Evolutionary conservation across 192 early-diverging fungal species (phyloP).

Genomic region (Umbelopsis sp.): DNA sequence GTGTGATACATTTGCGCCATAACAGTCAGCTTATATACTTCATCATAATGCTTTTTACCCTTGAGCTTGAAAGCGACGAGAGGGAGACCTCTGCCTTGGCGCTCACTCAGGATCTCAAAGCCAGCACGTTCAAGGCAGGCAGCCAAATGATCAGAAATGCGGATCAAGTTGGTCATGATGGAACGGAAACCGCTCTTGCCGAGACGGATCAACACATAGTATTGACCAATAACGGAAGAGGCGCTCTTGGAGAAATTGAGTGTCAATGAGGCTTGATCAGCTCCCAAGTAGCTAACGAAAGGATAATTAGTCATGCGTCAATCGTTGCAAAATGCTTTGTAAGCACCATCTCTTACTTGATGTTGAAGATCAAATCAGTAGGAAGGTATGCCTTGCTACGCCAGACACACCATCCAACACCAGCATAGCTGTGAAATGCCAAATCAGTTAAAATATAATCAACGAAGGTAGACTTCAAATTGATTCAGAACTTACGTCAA

Average conservation of each 20-base stretch:
- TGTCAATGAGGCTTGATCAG: slow-evolving; percentile 59
- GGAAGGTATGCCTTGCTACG: slow-evolving; percentile 67
- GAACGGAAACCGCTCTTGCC: slow-evolving; percentile 67
- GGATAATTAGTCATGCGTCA: neutral
- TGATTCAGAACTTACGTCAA: slow-evolving; percentile 40
- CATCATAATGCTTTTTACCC: slow-evolving; percentile 30
- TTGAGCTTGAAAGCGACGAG: slow-evolving; percentile 67
- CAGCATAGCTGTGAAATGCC: slow-evolving; percentile 55
- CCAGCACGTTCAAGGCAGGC: slow-evolving; percentile 56
- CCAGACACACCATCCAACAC: slow-evolving; percentile 87
- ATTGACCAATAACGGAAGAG: slow-evolving; percentile 76
- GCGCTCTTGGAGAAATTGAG: slow-evolving; percentile 79
- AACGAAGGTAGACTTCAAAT: too few relatives aligned
- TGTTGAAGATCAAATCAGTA: slow-evolving; percentile 72
- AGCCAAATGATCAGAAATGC: slow-evolving; percentile 60
- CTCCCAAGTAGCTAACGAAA: neutral
- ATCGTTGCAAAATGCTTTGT: neutral
- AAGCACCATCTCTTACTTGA: slow-evolving; percentile 34
- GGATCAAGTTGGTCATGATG: slow-evolving; percentile 65
- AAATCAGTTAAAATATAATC: too few relatives aligned
- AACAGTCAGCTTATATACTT: slow-evolving; percentile 24
- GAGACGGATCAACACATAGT: slow-evolving; percentile 78
- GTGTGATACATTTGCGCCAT: neutral
- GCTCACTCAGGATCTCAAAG: slow-evolving; percentile 59
- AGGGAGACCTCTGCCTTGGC: slow-evolving; percentile 52